Base-by-base conservation (phyloP, 768 basidiomycete genomes). In the Leccinellum albellum region DNA sequence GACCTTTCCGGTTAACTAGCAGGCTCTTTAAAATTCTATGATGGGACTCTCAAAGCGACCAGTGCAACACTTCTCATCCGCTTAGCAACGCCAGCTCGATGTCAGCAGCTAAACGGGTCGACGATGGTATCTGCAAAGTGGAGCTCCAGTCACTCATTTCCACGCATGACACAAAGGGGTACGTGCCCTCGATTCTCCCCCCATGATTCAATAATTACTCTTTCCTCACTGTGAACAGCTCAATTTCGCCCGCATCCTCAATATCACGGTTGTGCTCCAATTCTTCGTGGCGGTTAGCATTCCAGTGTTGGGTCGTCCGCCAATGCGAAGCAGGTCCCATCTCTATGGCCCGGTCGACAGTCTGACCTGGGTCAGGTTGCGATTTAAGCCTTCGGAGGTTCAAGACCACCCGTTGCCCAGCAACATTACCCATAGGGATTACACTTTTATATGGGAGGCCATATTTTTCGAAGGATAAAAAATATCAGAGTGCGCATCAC, bases 321-420 rank as follows among this genome's bases (percentile, higher is more conserved):
- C 28, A 10, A 29, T 14, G 24, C 28, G 28, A 48, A 7, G 26
- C 10, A 29, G 29, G 8, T 10, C 29, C 48, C 1, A 6, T 28
- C 6, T 14, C 15, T 4, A 13, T 10, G 20, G 12, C 21, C 17
- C 15, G 29, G n/a, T 31, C 12, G 6, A 3, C 3, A 31, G 29
- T n/a, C n/a, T n/a, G n/a, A n/a, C n/a, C n/a, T n/a, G n/a, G n/a
- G 17, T 26, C 15, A 26, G 21, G 24, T 17, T 47, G 24, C 24
- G 46, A 28, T 23, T 17, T 28, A 28, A 47, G 46, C n/a, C 9
- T 28, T 20, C 59, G 53, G 23, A 64, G 57, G 44, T 65, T 65
- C n/a, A 65, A 53, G 23, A 65, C 58, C 5, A 54, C 49, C 5
- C 65, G 59, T 40, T 66, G 65, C 17, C 65, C 65, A 4, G 32